Evolutionary conservation across 192 early-diverging fungal genomes (phyloP), one percentile per base, ranked within the genome.

Genomic region (Oehlia diaphana): DNA sequence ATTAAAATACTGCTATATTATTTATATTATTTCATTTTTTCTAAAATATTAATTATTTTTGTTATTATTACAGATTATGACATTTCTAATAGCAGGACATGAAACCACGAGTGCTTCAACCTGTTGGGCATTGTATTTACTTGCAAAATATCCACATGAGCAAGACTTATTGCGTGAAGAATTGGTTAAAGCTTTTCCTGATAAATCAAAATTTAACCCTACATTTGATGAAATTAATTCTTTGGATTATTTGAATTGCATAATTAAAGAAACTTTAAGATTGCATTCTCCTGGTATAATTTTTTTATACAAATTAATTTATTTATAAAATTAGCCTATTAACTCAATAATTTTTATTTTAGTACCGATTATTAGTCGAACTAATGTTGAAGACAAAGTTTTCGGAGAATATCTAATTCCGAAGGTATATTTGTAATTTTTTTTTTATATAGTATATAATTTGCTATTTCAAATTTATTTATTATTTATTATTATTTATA

Each of bases 241-340:
- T 19, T 65, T 91, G 50, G 82, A 84, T 4, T 86, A 86, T 73
- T 50, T 91, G 44, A 88, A 87, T 72, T 86, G 85, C 26, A 87
- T 87, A n/a, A 68, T 87, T 64, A 89, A 89, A 76, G 90, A 90
- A 72, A 78, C 79, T 12, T 73, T 91, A 31, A 83, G 89, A 14
- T 72, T 85, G 0, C 83, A 88, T 78, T 87, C 89, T 6, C 86
- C 89, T 13, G 67, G 67, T 69, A 69, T 10, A 8, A 2, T 49
- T n/a, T 49, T 69, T 37, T 37, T 37, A 31, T 31, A 31, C 31
- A 31, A 31, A 0, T 31, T 31, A 31, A 1, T 31, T 1, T 1
- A 31, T 31, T 31, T 31, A 31, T 31, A 31, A 31, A 31, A 31
- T 31, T 31, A 31, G 1, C 31, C 1, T 31, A 31, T 2, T 31